Evolutionary conservation across 306 rosid species (phyloP).

Genomic region (Pyrus communis): DNA sequence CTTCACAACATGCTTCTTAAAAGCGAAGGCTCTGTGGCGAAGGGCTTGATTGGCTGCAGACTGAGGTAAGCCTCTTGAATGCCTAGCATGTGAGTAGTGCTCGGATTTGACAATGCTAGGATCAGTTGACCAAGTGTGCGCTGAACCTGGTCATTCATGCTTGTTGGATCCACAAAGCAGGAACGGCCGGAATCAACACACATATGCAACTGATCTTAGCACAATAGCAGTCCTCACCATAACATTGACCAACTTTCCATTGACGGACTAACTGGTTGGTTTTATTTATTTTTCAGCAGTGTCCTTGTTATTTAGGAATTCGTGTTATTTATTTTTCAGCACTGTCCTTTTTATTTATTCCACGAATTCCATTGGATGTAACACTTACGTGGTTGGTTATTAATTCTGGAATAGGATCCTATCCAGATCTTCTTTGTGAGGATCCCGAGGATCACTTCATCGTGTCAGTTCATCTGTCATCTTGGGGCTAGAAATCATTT

Average conservation of each 20-base stretch:
- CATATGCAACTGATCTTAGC: not conserved
- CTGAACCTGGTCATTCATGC: no score
- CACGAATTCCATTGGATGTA: no score
- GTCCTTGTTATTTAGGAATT: not conserved
- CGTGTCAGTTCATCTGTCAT: no score
- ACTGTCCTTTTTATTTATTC: no score
- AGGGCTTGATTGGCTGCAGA: not conserved
- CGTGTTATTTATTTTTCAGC: no score
- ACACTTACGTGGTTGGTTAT: slow-evolving; percentile 1
- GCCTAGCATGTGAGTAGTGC: not conserved
- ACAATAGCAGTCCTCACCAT: not conserved
- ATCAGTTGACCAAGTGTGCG: no score
- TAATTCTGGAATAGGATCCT: not conserved
- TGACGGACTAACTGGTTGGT: not conserved
- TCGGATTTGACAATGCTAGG: not conserved
- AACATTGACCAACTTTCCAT: not conserved
- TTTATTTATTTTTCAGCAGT: not conserved
- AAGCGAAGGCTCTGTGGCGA: not conserved
- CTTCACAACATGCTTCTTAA: not conserved
- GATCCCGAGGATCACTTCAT: no score
- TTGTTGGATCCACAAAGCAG: not conserved
- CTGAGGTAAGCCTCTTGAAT: not conserved
- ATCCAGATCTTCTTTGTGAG: no score
- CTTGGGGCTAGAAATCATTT: no score
- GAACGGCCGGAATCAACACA: not conserved